phyloP scores from a whole-genome alignment of 768 basidiomycete genomes.

The Tylopilus sp. region DNA sequence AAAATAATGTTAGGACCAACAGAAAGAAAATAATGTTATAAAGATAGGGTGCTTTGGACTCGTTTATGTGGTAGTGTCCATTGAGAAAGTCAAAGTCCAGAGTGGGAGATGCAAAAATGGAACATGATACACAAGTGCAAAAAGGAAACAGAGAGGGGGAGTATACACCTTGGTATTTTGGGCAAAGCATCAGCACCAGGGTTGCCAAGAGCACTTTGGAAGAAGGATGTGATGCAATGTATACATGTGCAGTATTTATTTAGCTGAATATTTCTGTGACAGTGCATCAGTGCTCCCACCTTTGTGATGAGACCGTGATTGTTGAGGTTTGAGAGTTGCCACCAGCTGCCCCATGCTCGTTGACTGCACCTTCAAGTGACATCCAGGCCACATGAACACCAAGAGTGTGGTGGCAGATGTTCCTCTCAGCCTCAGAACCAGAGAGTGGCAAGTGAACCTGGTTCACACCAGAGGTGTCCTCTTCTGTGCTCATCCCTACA shows the following conservation, averaged over 20 bases:
- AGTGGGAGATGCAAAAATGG: slow-evolving; percentile 17
- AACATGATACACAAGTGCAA: slow-evolving; percentile 25
- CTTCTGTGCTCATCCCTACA: slow-evolving; percentile 26
- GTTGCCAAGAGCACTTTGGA: slow-evolving; percentile 14
- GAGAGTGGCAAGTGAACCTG: slow-evolving; percentile 34
- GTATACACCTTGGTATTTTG: slow-evolving; percentile 21
- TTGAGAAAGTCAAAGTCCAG: slow-evolving; percentile 15
- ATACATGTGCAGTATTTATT: slow-evolving; percentile 10
- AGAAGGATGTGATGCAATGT: slow-evolving; percentile 6
- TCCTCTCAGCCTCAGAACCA: slow-evolving; percentile 51
- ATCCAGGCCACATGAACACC: slow-evolving; percentile 41
- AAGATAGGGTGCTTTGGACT: slow-evolving; percentile 23
- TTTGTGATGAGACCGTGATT: slow-evolving; percentile 28
- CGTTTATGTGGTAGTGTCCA: slow-evolving; percentile 11
- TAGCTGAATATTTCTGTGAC: slow-evolving; percentile 47
- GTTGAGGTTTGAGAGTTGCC: slow-evolving; percentile 37
- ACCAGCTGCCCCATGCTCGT: slow-evolving; percentile 30
- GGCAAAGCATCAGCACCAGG: neutral
- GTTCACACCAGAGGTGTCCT: slow-evolving; percentile 21
- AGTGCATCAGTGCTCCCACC: slow-evolving; percentile 45
- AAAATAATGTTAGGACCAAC: slow-evolving; percentile 14
- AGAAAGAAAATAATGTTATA: slow-evolving; percentile 32
- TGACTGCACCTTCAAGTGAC: slow-evolving; percentile 40
- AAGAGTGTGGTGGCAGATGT: slow-evolving; percentile 38
- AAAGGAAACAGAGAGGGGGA: slow-evolving; percentile 9